Base-by-base conservation (phyloP, 331 rosid genomes). In the Saraca asoca region DNA sequence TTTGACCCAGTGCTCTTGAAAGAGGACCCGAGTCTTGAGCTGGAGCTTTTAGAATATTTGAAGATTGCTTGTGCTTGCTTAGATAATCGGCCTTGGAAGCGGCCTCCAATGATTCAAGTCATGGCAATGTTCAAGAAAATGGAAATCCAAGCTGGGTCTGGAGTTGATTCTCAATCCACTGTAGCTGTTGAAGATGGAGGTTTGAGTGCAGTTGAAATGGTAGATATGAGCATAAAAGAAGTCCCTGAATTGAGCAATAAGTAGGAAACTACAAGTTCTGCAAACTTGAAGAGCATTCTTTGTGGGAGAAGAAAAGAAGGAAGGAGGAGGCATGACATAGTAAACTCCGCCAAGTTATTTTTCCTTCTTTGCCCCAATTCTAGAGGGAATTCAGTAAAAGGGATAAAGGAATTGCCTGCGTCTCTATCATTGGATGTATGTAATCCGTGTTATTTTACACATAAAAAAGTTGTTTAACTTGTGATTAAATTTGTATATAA, bases 111-210 rank as follows among this genome's bases (percentile, higher is more conserved):
- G 85, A 82, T 85, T 68, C 70, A 85, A 50, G 90, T 85, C 49
- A 79, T 82, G 87, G 75, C 80, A 20, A 68, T 60, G 85, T 85
- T 85, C 54, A 85, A 85, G 80, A 87, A 77, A 66, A 85, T 85
- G 80, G 90, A 77, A 66, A 85, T 85, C 54, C 87, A 85, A 69
- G 83, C 90, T 0, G 90, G 90, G 6, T 79, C 81, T 0, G 90
- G 87, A 9, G 71, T 79, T 31, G 90, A 85, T 15, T 81, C 87
- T 5, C 81, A 76, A 14, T 81, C 87, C 17, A 77, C 85, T 7
- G 82, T 79, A 42, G 81, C 69, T 66, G 43, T 81, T 0, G 82
- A 77, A 0, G 83, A 75, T 7, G 74, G 74, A 44, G 80, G 80
- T 51, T 81, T 81, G 38, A 62, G 77, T 17, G 34, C 48, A 5